These are phyloP conservation scores for Bipolaris victoriae DNA, from an alignment of 2,329 filamentous ascomycete genomes.

Conservation along the genomic window DNA sequence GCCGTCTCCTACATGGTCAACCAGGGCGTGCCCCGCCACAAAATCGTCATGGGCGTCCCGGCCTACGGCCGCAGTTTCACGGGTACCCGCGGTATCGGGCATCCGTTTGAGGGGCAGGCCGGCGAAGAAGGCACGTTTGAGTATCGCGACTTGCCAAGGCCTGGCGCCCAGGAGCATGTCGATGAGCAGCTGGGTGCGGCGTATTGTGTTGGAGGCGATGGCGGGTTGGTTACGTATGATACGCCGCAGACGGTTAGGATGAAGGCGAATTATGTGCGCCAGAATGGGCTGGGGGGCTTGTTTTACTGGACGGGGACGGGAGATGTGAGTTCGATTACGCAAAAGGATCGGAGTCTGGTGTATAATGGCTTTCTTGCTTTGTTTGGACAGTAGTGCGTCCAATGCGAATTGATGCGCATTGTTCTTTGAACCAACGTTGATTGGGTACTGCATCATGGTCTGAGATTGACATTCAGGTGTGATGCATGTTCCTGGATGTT, in stretches of 20 bases:
- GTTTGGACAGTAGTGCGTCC: conserved; percentile 34
- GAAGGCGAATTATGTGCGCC: conserved; percentile 76
- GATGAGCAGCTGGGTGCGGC: conserved; percentile 73
- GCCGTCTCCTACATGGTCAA: conserved; percentile 69
- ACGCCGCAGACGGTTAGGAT: conserved; percentile 75
- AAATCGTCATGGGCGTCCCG: conserved; percentile 77
- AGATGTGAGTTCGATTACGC: conserved; percentile 60
- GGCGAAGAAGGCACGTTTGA: conserved; percentile 75
- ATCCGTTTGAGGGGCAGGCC: conserved; percentile 59
- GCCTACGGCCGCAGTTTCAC: conserved; percentile 78
- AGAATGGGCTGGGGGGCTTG: conserved; percentile 73
- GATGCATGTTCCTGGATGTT: too few relatives aligned
- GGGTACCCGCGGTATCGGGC: conserved; percentile 67
- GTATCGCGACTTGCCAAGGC: conserved; percentile 71
- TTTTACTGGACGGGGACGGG: conserved; percentile 84
- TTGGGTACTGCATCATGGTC: neutral
- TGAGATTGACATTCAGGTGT: too few relatives aligned
- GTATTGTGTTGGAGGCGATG: conserved; percentile 73
- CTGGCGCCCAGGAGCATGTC: conserved; percentile 67
- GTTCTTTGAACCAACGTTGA: neutral
- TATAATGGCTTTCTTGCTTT: conserved; percentile 65
- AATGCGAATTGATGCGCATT: neutral
- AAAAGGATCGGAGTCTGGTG: conserved; percentile 62
- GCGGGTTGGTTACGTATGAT: conserved; percentile 81
- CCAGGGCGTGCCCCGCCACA: conserved; percentile 70